phyloP scores from a whole-genome alignment of 2,329 filamentous ascomycete genomes.

The Colletotrichum sansevieriae region DNA sequence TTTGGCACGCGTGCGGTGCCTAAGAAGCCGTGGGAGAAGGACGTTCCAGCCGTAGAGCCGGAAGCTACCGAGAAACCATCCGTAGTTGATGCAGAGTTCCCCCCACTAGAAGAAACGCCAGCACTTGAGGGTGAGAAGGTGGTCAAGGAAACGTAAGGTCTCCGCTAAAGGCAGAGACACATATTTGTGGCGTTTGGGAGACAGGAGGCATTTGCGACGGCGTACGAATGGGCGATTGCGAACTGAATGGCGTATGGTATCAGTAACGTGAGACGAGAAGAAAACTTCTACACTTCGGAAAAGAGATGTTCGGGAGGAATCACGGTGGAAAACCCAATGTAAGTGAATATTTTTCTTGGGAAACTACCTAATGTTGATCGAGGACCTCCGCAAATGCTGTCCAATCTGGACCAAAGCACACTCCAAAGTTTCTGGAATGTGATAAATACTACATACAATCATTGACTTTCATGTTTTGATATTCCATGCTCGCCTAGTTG shows the following conservation, averaged over 20 bases:
- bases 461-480: conserved; percentile 38
- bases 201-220: neutral
- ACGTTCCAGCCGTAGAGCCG: conserved; percentile 44
- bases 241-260: no score
- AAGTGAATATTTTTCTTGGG: conserved; percentile 14
- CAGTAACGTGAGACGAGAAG: no score
- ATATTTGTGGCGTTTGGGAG: conserved; percentile 22
- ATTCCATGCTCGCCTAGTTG: conserved; percentile 33
- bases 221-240: conserved; percentile 9
- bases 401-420: conserved; percentile 37
- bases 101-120: conserved; percentile 46
- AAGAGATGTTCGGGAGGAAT: neutral
- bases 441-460: conserved; percentile 41
- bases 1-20: conserved; percentile 62
- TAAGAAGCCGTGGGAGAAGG: conserved; percentile 84
- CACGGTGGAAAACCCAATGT: neutral
- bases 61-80: conserved; percentile 32
- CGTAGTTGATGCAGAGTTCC: conserved; percentile 53
- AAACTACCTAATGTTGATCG: conserved; percentile 40
- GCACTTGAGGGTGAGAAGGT: conserved; percentile 1
- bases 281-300: neutral
- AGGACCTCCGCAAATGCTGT: conserved; percentile 40
- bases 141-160: conserved; percentile 17
- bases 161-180: neutral
- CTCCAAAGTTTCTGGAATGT: conserved; percentile 37